Percentiles rank a stretch among this genome's conserved stretches.
phyloP scores from a whole-genome alignment of 257 asterid species.

The Solanum habrochaites region DNA sequence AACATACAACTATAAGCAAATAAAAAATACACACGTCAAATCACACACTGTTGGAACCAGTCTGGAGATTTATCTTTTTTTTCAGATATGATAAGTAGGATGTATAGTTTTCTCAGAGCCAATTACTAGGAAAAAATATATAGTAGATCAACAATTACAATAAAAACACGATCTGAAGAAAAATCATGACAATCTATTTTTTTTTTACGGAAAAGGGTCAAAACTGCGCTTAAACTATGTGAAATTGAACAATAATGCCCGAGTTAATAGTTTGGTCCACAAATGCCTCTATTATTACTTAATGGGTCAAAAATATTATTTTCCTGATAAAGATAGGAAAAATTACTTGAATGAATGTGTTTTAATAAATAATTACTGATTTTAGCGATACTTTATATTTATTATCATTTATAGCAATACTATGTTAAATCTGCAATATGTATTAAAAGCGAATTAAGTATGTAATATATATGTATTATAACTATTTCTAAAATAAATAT shows the following conservation, averaged over 20 bases:
- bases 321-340: background rate
- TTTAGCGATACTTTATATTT: no score
- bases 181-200: background rate
- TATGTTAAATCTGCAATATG: no score
- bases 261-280: background rate
- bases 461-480: no score
- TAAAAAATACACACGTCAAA: background rate
- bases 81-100: background rate
- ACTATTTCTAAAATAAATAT: no score
- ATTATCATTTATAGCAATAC: no score
- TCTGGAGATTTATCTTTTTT: background rate
- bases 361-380: no score
- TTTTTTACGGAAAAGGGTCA: background rate
- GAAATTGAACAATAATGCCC: background rate
- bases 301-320: background rate
- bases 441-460: no score
- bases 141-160: background rate
- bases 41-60: background rate
- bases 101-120: background rate
- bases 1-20: background rate
- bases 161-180: background rate
- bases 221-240: background rate
- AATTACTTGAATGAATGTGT: no score
- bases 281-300: background rate
- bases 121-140: background rate